Percentiles rank a stretch among this genome's conserved stretches.
Conservation (phyloP, 176 grass and related monocot genomes). For the Triticum dicoccoides region DNA sequence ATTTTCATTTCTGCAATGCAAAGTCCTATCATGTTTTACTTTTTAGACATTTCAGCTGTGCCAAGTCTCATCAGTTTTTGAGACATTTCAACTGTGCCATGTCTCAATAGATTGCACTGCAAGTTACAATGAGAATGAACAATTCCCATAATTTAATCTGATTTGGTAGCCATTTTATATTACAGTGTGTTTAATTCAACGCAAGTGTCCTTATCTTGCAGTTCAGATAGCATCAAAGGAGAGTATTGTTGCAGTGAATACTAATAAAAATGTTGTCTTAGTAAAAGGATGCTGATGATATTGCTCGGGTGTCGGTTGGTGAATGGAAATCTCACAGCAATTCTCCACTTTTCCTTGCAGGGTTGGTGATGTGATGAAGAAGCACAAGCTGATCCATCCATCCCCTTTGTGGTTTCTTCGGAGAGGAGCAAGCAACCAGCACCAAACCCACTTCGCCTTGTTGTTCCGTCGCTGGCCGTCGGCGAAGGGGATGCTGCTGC, state of each 20-base stretch:
- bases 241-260: not conserved
- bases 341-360: conserved; percentile 30
- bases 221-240: not conserved
- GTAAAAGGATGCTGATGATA: too few species aligned
- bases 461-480: conserved; percentile 25
- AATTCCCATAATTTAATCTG: not conserved
- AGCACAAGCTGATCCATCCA: conserved; percentile 64
- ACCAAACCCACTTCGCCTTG: conserved; percentile 30
- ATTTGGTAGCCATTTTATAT: not conserved
- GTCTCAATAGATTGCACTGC: not conserved
- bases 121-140: not conserved
- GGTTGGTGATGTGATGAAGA: conserved; percentile 68
- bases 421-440: conserved; percentile 41
- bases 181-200: not conserved
- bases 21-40: too few species aligned
- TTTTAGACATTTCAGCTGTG: not conserved
- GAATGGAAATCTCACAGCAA: not conserved
- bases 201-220: not conserved
- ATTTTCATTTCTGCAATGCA: not conserved
- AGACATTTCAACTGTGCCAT: not conserved
- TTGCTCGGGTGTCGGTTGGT: not conserved
- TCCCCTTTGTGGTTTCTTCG: conserved; percentile 40
- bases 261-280: too few species aligned
- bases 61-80: not conserved
- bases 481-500: conserved; percentile 20